Conservation (phyloP, 2,329 filamentous ascomycete species). For the Aureobasidium subglaciale region DNA sequence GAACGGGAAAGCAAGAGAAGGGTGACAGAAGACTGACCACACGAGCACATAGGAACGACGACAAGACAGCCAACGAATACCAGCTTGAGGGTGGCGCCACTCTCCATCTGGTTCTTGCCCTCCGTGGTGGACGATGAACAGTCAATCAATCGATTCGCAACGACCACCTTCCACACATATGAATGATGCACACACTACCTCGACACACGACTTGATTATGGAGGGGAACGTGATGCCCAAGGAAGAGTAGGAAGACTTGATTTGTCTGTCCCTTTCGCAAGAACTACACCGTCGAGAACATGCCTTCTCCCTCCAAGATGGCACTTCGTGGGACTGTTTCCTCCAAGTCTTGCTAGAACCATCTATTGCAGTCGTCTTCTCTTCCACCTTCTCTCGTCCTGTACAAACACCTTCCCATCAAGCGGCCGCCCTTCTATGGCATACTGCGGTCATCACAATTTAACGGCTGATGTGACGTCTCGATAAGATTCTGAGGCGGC, state of each 20-base stretch:
- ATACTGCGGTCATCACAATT: too few relatives aligned
- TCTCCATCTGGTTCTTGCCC: constrained; percentile 87
- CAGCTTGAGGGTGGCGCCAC: constrained; percentile 86
- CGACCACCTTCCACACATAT: background rate
- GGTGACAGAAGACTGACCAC: background rate
- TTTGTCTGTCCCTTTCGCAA: background rate
- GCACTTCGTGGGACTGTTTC: too few relatives aligned
- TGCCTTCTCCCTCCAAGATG: too few relatives aligned
- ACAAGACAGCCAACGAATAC: constrained; percentile 88
- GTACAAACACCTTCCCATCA: too few relatives aligned
- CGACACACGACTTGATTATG: background rate
- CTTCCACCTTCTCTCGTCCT: too few relatives aligned
- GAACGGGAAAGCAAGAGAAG: background rate
- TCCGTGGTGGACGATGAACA: constrained; percentile 62
- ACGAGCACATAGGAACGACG: constrained; percentile 65
- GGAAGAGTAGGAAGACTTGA: background rate
- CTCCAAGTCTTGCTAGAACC: too few relatives aligned
- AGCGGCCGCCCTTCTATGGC: too few relatives aligned
- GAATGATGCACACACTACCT: background rate
- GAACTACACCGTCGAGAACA: background rate
- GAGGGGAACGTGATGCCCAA: background rate
- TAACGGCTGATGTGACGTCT: too few relatives aligned
- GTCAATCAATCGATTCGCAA: background rate
- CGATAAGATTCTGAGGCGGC: too few relatives aligned
- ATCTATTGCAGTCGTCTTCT: too few relatives aligned